Evolutionary conservation across 495 filamentous ascomycete genomes (phyloP), one percentile per base, ranked within the genome.

Genomic region (Tuber borchii): DNA sequence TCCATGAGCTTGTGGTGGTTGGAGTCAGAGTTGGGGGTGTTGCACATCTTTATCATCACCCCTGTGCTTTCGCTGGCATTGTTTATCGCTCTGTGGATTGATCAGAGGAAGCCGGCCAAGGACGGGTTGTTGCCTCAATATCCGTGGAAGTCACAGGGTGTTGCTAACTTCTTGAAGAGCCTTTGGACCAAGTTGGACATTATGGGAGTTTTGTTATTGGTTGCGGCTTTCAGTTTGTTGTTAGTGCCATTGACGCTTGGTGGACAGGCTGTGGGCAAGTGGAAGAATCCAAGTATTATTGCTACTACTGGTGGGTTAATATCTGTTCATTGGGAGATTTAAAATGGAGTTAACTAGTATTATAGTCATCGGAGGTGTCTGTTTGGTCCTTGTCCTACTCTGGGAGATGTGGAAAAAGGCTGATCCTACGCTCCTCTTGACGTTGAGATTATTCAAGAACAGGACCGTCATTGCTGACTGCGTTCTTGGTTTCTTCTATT

Each of bases 381-480:
- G 87, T 75, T 81, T 93, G 37, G 78, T 87, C 31, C 74, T 83
- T 19, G 89, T 94, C 72, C 88, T 86, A 0, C 73, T 88, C 0
- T 93, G 88, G 87, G 91, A 95, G 83, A 85, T 83, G 74, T 88
- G 85, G 68, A 85, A 85, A 72, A 87, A 82, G 78, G 71, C 88
- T 76, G 86, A 90, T 2, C 88, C 89, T n/a, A n/a, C n/a, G n/a
- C n/a, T n/a, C n/a, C n/a, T n/a, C n/a, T n/a, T n/a, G n/a, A n/a
- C n/a, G n/a, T 80, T 90, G 69, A 83, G 88, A 74, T 84, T 92
- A n/a, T 85, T 93, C 56, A 88, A 85, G 68, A 87, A 91, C 78
- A 85, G 87, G n/a, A 91, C 89, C 26, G 88, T 90, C 39, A 82
- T 89, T 46, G 87, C 87, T 12, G 88, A 88, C 20, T 91, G 88